Evolutionary conservation across 108 stramenopile genomes (phyloP).

Genomic region (Nannochloropsis salina): DNA sequence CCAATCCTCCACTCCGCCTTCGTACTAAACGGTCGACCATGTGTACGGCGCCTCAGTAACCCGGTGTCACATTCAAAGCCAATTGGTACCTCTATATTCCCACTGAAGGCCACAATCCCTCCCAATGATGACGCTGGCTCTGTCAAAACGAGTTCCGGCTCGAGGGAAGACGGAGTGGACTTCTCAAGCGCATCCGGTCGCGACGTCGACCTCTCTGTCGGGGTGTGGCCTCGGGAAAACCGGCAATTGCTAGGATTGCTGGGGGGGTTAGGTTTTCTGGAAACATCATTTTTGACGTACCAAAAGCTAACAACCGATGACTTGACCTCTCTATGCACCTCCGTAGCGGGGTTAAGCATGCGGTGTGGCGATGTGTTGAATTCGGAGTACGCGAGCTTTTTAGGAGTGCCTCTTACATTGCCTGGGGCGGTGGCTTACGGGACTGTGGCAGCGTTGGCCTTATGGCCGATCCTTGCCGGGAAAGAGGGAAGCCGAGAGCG

Average conservation of each 20-base stretch:
- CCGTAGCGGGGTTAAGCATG: conserved; percentile 29
- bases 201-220: not conserved
- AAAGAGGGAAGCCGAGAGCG: not conserved
- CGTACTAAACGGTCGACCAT: too few species aligned
- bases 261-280: conserved; percentile 12
- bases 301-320: conserved; percentile 36
- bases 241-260: not conserved
- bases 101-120: too few species aligned
- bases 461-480: conserved; percentile 30
- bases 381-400: conserved; percentile 12
- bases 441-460: conserved; percentile 28
- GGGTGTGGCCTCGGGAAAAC: not conserved
- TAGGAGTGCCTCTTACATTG: conserved; percentile 38
- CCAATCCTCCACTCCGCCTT: too few species aligned
- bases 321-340: conserved; percentile 25
- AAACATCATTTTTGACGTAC: conserved; percentile 42
- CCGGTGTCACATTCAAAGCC: too few species aligned
- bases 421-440: conserved; percentile 30
- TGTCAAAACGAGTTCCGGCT: too few species aligned
- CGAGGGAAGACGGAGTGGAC: too few species aligned
- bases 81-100: too few species aligned
- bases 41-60: too few species aligned
- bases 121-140: too few species aligned
- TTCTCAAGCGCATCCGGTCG: not conserved
- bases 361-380: conserved; percentile 36